These are phyloP conservation scores for Neonectria coccinea DNA, from an alignment of 2,329 filamentous ascomycete species.

Conservation along the genomic window DNA sequence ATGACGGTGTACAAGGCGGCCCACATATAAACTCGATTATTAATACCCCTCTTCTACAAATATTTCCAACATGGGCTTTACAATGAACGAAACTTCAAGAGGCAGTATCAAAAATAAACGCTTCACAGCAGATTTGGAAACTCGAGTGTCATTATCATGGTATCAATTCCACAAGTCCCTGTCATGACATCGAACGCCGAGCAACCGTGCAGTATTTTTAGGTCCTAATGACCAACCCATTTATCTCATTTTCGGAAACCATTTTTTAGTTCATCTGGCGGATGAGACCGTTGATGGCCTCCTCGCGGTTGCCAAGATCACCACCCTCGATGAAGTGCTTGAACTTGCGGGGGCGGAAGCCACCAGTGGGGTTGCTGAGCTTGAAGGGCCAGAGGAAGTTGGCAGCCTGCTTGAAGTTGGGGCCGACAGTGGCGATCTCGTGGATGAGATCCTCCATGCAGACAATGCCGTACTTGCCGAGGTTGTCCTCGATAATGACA, in stretches of 20 bases:
- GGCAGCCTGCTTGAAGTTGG: conserved; percentile 99
- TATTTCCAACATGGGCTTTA: background rate
- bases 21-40: conserved; percentile 34
- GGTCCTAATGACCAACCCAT: conserved; percentile 46
- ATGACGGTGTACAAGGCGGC: background rate
- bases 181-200: conserved; percentile 57
- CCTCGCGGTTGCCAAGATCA: conserved; percentile 98
- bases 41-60: conserved; percentile 34
- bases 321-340: conserved; percentile 99
- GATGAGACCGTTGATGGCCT: conserved; percentile 96
- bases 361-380: conserved; percentile 97
- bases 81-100: background rate
- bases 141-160: conserved; percentile 56
- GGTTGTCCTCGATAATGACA: conserved; percentile 94
- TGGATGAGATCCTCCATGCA: conserved; percentile 99
- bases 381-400: conserved; percentile 99
- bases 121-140: conserved; percentile 48
- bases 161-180: conserved; percentile 55
- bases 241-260: conserved; percentile 34
- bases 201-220: conserved; percentile 53
- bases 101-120: background rate
- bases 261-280: conserved; percentile 93
- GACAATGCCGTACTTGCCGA: conserved; percentile 98
- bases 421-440: conserved; percentile 98
- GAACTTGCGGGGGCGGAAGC: conserved; percentile 97